Conservation (phyloP, 768 basidiomycete species). For the Tubosaeta sp. region DNA sequence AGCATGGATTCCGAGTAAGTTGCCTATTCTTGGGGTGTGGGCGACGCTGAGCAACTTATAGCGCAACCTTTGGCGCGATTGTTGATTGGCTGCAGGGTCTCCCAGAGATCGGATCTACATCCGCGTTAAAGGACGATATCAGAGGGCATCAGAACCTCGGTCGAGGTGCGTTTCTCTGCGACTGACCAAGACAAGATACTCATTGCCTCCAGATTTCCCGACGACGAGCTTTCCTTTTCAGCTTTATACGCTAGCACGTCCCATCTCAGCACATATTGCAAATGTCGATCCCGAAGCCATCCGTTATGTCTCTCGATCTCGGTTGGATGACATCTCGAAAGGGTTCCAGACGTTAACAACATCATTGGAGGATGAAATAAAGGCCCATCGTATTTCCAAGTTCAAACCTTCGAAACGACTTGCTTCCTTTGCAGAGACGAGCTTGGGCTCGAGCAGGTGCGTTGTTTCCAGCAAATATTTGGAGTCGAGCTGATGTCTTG, state of each 20-base stretch:
- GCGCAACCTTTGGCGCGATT: conserved; percentile 22
- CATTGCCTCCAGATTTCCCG: conserved; percentile 27
- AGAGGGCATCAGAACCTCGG: conserved; percentile 22
- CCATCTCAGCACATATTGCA: conserved; percentile 23
- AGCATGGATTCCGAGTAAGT: conserved; percentile 41
- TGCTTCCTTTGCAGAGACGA: conserved; percentile 39
- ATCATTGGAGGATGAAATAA: conserved; percentile 36
- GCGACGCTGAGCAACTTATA: conserved; percentile 7
- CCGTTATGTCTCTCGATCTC: conserved; percentile 13
- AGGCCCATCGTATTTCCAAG: conserved; percentile 36
- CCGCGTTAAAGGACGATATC: conserved; percentile 21
- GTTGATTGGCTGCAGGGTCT: conserved; percentile 25
- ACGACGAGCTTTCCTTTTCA: conserved; percentile 47
- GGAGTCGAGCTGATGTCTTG: neutral
- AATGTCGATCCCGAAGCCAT: conserved; percentile 5
- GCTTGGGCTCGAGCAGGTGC: conserved; percentile 34
- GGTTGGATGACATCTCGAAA: conserved; percentile 28
- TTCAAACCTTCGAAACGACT: conserved; percentile 45
- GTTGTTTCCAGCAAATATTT: conserved; percentile 6
- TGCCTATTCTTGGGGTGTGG: neutral
- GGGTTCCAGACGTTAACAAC: conserved; percentile 31
- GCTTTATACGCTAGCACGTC: conserved; percentile 39
- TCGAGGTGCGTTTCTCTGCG: conserved; percentile 18
- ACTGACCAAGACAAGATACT: neutral
- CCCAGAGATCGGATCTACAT: conserved; percentile 13